These are phyloP conservation scores for Xylariaceae sp. DNA, from an alignment of 2,329 filamentous ascomycete species.

Conservation along the genomic window DNA sequence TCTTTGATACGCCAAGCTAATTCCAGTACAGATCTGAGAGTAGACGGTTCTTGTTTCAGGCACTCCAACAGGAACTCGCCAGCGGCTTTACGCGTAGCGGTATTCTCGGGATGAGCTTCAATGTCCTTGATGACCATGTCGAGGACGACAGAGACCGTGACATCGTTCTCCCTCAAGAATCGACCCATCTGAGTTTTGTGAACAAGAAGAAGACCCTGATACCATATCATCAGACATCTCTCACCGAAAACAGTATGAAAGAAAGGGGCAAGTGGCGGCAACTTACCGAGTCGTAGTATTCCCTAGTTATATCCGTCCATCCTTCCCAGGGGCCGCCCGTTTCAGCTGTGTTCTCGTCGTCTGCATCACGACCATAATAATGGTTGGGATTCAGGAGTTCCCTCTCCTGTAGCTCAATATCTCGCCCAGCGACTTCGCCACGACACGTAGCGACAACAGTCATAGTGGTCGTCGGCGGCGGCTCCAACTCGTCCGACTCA, in stretches of 20 bases:
- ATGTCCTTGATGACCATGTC: conserved; percentile 4
- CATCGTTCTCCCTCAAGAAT: background rate
- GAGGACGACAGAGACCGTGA: background rate
- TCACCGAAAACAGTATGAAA: background rate
- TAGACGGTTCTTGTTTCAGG: background rate
- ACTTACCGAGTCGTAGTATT: conserved; percentile 14
- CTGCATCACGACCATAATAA: conserved; percentile 1
- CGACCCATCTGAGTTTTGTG: conserved; percentile 5
- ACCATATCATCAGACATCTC: background rate
- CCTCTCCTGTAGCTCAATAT: background rate
- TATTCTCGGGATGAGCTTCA: background rate
- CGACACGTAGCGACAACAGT: conserved; percentile 7
- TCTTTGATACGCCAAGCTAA: conserved; percentile 5
- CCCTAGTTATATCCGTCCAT: background rate
- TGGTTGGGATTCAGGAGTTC: conserved; percentile 2
- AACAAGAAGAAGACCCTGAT: conserved; percentile 6
- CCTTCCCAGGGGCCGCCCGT: background rate
- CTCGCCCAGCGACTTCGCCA: background rate
- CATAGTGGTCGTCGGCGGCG: background rate
- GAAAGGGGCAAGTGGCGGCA: background rate
- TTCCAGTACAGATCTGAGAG: background rate
- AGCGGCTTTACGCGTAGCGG: background rate
- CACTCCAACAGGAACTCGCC: background rate
- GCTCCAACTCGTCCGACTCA: background rate
- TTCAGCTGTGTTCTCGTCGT: conserved; percentile 1